Evolutionary conservation across 371 early-diverging fungal species (phyloP).

Genomic region (Saksenaea vasiformis): DNA sequence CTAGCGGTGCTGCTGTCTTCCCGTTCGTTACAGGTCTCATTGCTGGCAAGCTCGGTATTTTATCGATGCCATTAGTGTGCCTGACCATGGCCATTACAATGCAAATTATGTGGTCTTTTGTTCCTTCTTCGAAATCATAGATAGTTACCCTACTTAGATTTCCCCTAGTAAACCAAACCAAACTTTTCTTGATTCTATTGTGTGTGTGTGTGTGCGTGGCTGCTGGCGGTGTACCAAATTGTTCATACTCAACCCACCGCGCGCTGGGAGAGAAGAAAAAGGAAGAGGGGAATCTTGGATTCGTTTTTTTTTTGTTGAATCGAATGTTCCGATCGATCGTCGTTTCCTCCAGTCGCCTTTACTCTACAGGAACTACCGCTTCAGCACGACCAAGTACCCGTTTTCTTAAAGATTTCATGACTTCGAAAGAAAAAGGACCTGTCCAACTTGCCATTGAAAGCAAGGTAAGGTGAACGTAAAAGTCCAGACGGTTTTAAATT

Average conservation of each 20-base stretch:
- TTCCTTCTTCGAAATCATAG: conserved; percentile 13
- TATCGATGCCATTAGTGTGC: conserved; percentile 21
- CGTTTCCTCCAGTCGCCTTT: conserved; percentile 2
- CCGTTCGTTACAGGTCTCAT: conserved; percentile 34
- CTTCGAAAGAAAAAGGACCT: conserved; percentile 42
- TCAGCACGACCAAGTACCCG: conserved; percentile 7
- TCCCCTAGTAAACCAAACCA: background rate
- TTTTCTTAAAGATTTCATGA: conserved; percentile 29
- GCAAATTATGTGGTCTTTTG: conserved; percentile 23
- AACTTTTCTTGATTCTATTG: too few relatives aligned
- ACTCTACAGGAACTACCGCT: conserved; percentile 5
- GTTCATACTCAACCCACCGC: background rate
- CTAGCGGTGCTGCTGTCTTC: conserved; percentile 30
- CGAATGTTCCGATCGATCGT: background rate
- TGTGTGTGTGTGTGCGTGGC: too few relatives aligned
- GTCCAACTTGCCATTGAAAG: conserved; percentile 42
- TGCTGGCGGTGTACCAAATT: background rate
- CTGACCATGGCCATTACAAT: conserved; percentile 23
- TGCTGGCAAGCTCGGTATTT: conserved; percentile 24
- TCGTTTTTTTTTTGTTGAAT: background rate
- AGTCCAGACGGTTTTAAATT: background rate
- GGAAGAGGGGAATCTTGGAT: background rate
- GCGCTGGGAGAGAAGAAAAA: background rate
- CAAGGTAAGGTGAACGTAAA: conserved; percentile 25
- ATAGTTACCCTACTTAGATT: too few relatives aligned